A percentile compares a stretch with the other conserved stretches of the same genome.
These are phyloP conservation scores for Arthrobotrys megalospora DNA, from an alignment of 2,329 filamentous ascomycete species.

Conservation along the genomic window DNA sequence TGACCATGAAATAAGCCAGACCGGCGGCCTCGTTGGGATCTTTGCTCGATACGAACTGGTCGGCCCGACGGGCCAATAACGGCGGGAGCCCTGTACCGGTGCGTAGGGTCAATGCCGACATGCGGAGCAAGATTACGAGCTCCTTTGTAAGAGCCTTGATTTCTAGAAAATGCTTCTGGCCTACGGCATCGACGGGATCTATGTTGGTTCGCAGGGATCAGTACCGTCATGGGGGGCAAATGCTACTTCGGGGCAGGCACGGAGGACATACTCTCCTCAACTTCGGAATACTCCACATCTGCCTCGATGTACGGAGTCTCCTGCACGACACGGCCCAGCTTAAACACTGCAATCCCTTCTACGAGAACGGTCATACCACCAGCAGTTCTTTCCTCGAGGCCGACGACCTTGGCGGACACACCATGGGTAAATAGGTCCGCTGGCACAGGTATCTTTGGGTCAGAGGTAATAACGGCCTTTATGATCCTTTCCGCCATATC, in stretches of 20 bases:
- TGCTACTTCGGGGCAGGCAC: constrained; percentile 8
- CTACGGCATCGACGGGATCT: constrained; percentile 75
- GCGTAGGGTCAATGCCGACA: constrained; percentile 77
- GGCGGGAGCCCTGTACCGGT: constrained; percentile 80
- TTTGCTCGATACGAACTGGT: constrained; percentile 88
- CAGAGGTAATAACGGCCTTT: constrained; percentile 43
- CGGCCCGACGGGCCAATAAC: constrained; percentile 85
- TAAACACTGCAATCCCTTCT: constrained; percentile 84
- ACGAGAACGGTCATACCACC: constrained; percentile 88
- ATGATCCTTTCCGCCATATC: constrained; percentile 52
- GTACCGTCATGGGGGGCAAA: constrained; percentile 57
- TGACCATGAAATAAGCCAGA: constrained; percentile 96
- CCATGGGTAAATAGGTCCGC: constrained; percentile 86
- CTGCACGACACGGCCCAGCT: constrained; percentile 80
- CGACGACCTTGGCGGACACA: constrained; percentile 83
- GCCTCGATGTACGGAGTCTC: constrained; percentile 90
- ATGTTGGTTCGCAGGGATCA: constrained; percentile 68
- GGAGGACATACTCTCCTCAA: constrained; percentile 33
- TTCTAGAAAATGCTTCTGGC: constrained; percentile 74
- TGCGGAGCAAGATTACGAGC: constrained; percentile 84
- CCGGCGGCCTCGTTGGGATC: constrained; percentile 84
- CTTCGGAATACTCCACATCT: constrained; percentile 74
- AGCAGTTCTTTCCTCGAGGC: constrained; percentile 73
- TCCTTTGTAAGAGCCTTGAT: constrained; percentile 89
- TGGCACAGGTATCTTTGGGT: constrained; percentile 54